Evolutionary conservation across 805 yeast genomes (phyloP).

Genomic region (Tetrapisispora fleetii): DNA sequence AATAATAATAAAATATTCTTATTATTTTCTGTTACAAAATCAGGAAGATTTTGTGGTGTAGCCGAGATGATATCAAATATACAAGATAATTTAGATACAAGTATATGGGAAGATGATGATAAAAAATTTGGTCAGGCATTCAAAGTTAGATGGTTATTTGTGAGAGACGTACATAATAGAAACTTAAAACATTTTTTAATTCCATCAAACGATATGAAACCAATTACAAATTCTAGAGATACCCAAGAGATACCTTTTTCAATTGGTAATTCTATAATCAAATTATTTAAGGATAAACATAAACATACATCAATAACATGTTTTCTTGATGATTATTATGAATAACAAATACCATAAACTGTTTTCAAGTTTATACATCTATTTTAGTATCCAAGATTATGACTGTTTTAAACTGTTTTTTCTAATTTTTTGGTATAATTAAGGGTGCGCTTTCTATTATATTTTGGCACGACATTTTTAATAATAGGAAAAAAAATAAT

Average conservation of each 20-base stretch:
- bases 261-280: conserved; percentile 39
- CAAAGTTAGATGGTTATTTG: conserved; percentile 42
- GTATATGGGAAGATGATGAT: conserved; percentile 38
- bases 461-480: no score
- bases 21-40: conserved; percentile 48
- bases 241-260: conserved; percentile 47
- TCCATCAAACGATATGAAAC: conserved; percentile 37
- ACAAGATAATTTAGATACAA: conserved; percentile 25
- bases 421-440: no score
- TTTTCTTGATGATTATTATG: conserved; percentile 12
- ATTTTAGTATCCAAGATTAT: no score
- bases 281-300: conserved; percentile 30
- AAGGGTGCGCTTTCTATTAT: no score
- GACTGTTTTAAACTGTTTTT: no score
- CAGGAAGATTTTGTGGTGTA: conserved; percentile 50
- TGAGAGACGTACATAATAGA: conserved; percentile 43
- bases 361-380: no score
- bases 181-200: conserved; percentile 37
- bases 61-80: conserved; percentile 40
- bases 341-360: background rate
- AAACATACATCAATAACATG: conserved; percentile 7
- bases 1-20: conserved; percentile 32
- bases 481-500: no score
- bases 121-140: conserved; percentile 43
- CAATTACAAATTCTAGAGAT: conserved; percentile 52